Conservation (phyloP, 2,329 filamentous ascomycete genomes). For the Penicillium hesseltinei region DNA sequence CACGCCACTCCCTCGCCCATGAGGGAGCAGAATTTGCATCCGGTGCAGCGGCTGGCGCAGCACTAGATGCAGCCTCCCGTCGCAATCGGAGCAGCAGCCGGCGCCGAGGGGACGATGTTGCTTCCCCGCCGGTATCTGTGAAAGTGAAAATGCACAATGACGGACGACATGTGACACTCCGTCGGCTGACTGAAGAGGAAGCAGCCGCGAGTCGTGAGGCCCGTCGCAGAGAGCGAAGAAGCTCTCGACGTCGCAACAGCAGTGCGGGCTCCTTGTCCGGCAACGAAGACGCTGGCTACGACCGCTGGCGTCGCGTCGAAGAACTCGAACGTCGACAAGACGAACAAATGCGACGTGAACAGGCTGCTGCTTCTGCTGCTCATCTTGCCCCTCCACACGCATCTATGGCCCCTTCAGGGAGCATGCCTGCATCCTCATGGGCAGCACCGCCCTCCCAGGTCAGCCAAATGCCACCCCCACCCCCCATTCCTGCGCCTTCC, state of each 20-base stretch:
- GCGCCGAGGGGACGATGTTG: conserved; percentile 41
- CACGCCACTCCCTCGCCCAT: conserved; percentile 13
- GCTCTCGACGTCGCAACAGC: conserved; percentile 41
- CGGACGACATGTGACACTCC: conserved; percentile 61
- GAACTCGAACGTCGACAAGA: conserved; percentile 49
- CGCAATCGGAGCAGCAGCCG: conserved; percentile 33
- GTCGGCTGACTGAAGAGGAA: conserved; percentile 61
- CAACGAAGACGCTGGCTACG: conserved; percentile 37
- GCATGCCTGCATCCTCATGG: conserved; percentile 25
- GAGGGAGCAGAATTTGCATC: conserved; percentile 27
- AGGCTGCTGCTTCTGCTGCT: conserved; percentile 31
- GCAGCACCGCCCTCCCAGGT: conserved; percentile 24
- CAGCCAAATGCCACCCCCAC: conserved; percentile 29
- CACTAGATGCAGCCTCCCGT: conserved; percentile 30
- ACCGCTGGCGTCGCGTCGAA: conserved; percentile 51
- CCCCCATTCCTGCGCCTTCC: conserved; percentile 39
- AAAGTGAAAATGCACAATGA: conserved; percentile 66
- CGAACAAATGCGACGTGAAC: conserved; percentile 43
- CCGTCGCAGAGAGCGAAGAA: conserved; percentile 46
- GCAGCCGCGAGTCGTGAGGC: conserved; percentile 59
- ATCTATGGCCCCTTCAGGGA: conserved; percentile 26
- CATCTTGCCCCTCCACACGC: conserved; percentile 19
- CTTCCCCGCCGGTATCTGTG: conserved; percentile 61
- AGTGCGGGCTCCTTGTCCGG: conserved; percentile 45
- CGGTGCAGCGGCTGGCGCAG: conserved; percentile 31